Evolutionary conservation across 2,329 filamentous ascomycete species (phyloP).

Genomic region (Arthrobotrys entomopaga): DNA sequence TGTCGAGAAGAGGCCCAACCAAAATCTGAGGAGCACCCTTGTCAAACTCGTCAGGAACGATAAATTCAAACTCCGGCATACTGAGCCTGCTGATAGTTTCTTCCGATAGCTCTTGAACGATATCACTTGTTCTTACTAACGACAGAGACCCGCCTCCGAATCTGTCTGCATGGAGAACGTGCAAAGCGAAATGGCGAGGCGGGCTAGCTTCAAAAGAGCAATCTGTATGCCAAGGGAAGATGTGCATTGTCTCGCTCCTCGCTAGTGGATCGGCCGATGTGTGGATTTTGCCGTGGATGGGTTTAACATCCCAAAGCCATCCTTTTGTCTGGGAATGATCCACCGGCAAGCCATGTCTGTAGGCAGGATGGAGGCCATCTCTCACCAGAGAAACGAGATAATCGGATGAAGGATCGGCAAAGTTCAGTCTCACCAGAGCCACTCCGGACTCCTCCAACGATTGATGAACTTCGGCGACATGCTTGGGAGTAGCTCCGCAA

Average conservation of each 20-base stretch:
- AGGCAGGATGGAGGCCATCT: slow-evolving; percentile 42
- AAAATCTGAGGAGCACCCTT: slow-evolving; percentile 58
- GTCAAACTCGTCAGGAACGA: slow-evolving; percentile 60
- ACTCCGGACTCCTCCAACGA: slow-evolving; percentile 56
- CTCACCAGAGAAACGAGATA: slow-evolving; percentile 57
- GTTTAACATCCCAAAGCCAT: slow-evolving; percentile 60
- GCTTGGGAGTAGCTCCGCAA: slow-evolving; percentile 13
- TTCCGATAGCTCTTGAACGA: slow-evolving; percentile 55
- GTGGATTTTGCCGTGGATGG: slow-evolving; percentile 54
- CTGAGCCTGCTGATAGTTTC: slow-evolving; percentile 52
- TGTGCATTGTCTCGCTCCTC: slow-evolving; percentile 59
- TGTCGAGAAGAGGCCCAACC: slow-evolving; percentile 57
- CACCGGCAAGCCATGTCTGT: slow-evolving; percentile 57
- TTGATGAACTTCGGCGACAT: slow-evolving; percentile 42
- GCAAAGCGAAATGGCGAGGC: slow-evolving; percentile 59
- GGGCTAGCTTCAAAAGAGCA: slow-evolving; percentile 59
- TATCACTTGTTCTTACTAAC: slow-evolving; percentile 54
- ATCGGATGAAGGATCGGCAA: slow-evolving; percentile 55
- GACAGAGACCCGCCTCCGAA: slow-evolving; percentile 57
- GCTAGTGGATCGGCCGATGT: slow-evolving; percentile 39
- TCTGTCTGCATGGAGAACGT: slow-evolving; percentile 58
- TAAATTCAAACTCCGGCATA: slow-evolving; percentile 56
- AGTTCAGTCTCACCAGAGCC: slow-evolving; percentile 56
- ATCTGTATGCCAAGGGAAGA: slow-evolving; percentile 61
- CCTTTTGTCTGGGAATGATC: slow-evolving; percentile 58